phyloP scores from a whole-genome alignment of 306 rosid species.

The Gleditsia sinensis region DNA sequence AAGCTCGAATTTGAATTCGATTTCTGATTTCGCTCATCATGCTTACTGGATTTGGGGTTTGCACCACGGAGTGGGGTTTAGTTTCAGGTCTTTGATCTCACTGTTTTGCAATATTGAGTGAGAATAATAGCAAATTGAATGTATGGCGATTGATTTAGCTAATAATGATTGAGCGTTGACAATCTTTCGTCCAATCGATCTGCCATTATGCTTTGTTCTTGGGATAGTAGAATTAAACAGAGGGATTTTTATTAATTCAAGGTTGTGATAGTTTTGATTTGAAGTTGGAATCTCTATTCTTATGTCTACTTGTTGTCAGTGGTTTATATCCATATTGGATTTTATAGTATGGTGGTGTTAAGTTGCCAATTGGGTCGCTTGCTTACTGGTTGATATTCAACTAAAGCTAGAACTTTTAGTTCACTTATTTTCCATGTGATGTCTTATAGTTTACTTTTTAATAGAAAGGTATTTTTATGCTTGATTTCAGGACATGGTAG shows the following conservation, averaged over 20 bases:
- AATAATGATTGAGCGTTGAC: slow-evolving; percentile 21
- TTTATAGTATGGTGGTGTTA: background rate
- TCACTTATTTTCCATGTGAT: background rate
- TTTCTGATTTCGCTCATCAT: background rate
- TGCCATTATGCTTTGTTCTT: slow-evolving; percentile 9
- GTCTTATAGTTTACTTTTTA: slow-evolving; percentile 3
- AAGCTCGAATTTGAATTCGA: slow-evolving; percentile 3
- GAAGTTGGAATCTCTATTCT: background rate
- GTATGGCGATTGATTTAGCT: background rate
- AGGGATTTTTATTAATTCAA: background rate
- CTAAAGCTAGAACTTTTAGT: background rate
- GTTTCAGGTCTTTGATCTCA: background rate
- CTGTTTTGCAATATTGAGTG: background rate
- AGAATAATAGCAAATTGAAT: background rate
- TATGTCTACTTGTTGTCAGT: slow-evolving; percentile 6
- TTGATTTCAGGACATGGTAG: slow-evolving; percentile 67
- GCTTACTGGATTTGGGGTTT: background rate
- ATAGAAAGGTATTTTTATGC: slow-evolving; percentile 1
- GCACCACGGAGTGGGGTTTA: background rate
- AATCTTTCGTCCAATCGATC: background rate
- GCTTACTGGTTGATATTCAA: background rate
- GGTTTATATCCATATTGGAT: background rate
- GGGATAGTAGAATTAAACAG: background rate
- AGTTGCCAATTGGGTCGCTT: background rate
- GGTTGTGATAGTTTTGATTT: background rate